phyloP scores from a whole-genome alignment of 2,329 filamentous ascomycete genomes.

The Beauveria rudraprayagi region DNA sequence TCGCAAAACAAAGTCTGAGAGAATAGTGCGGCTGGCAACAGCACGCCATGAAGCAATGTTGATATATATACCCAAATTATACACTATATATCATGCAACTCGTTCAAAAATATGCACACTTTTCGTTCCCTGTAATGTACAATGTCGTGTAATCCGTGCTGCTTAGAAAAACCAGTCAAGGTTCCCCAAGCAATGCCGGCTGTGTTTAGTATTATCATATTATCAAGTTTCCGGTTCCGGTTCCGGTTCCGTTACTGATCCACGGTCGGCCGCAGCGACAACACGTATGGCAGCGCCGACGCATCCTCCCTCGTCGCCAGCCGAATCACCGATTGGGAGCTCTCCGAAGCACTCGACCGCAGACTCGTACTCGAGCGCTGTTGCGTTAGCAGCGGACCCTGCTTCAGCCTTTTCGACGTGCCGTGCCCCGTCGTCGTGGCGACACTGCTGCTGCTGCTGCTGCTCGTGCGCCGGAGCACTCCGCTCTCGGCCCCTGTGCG shows the following conservation, averaged over 20 bases:
- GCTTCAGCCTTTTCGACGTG: conserved; percentile 20
- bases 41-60: background rate
- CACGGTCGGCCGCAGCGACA: conserved; percentile 26
- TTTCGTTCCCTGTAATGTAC: background rate
- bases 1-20: background rate
- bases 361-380: conserved; percentile 32
- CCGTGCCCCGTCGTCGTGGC: conserved; percentile 22
- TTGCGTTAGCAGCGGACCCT: conserved; percentile 32
- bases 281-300: conserved; percentile 28
- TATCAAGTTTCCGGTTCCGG: background rate
- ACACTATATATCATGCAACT: background rate
- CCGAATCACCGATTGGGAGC: conserved; percentile 39
- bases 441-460: conserved; percentile 27
- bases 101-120: background rate
- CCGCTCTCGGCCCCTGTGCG: conserved; percentile 22
- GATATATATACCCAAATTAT: background rate
- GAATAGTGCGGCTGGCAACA: background rate
- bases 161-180: background rate
- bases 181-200: background rate
- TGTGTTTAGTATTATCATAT: background rate
- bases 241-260: conserved; percentile 13
- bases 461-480: conserved; percentile 29
- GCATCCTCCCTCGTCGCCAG: conserved; percentile 32
- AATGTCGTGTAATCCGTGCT: background rate
- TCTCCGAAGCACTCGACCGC: conserved; percentile 28